Base-by-base conservation (phyloP, 2,329 filamentous ascomycete genomes). In the Colletotrichum higginsianum region DNA sequence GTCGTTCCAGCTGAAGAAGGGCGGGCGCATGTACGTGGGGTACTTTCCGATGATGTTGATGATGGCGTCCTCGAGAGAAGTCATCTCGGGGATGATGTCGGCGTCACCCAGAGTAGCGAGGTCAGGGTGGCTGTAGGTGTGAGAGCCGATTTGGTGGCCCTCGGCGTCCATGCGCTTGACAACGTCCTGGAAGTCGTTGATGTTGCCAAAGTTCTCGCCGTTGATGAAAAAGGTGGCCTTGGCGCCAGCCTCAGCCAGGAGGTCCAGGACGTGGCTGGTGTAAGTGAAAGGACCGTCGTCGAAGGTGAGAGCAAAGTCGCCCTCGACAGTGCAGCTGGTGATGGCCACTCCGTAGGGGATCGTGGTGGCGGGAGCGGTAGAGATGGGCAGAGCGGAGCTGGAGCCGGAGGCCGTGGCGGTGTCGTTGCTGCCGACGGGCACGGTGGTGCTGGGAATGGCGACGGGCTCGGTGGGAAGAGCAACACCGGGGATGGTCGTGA, bases 231-330 rank as follows among this genome's bases (percentile, higher is more conserved):
- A 84, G 21, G 83, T 85, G 15, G 80, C 83, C 57, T 79, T 81
- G 62, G 79, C 77, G 3, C 78, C 62, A 46, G 77, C 75, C 11
- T 77, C 61, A 23, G 79, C 77, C 9, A 85, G 72, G 1, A 82
- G 61, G 67, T 85, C 80, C 35, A 88, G 81, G 12, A 88, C 75
- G 16, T 78, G 75, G 21, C 75, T 73, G 7, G 86, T 88, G 74
- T 82, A 86, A 11, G 74, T 66, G 68, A 79, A 84, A 0, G 86
- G 85, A 0, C 85, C 85, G 64, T 87, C 85, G 72, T 87, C 86
- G 73, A 84, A 86, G 1, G 84, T 86, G 21, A 87, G 77, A 2
- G 85, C 85, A 30, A 85, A 77, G 66, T 79, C 77, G 35, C 81
- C 82, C 1, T 80, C 78, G 12, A 71, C 71, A 2, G 75, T 79